These are phyloP conservation scores for Suhomyces faveliae DNA, from an alignment of 805 yeast genomes.

Conservation along the genomic window DNA sequence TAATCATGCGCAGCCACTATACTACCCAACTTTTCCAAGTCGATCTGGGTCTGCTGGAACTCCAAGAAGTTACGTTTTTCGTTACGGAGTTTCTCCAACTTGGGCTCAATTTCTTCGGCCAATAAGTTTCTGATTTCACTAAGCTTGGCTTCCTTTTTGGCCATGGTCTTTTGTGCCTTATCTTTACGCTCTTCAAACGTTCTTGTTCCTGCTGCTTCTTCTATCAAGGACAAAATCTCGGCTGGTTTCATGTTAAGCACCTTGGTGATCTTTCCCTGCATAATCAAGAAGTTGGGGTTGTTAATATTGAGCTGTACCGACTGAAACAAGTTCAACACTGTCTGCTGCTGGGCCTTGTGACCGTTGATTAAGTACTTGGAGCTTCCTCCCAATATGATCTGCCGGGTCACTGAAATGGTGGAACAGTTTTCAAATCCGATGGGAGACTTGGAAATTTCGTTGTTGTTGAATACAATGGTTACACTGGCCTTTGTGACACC, in stretches of 20 bases:
- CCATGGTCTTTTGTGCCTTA: slow-evolving; percentile 88
- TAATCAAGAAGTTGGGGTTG: slow-evolving; percentile 93
- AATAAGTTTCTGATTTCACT: slow-evolving; percentile 71
- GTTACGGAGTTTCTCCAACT: slow-evolving; percentile 71
- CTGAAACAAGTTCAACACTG: slow-evolving; percentile 86
- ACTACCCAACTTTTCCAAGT: slow-evolving; percentile 70
- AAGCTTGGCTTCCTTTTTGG: slow-evolving; percentile 83
- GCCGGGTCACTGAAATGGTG: slow-evolving; percentile 88
- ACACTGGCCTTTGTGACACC: slow-evolving; percentile 97
- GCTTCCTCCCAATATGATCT: slow-evolving; percentile 85
- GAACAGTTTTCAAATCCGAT: slow-evolving; percentile 78
- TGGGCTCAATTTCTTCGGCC: slow-evolving; percentile 89
- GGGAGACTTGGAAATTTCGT: slow-evolving; percentile 74
- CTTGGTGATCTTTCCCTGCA: slow-evolving; percentile 98
- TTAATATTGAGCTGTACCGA: slow-evolving; percentile 94
- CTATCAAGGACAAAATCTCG: slow-evolving; percentile 86
- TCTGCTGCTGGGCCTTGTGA: slow-evolving; percentile 92
- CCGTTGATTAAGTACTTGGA: slow-evolving; percentile 93
- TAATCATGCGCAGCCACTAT: slow-evolving; percentile 80
- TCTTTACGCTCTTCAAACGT: slow-evolving; percentile 93
- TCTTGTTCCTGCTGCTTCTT: slow-evolving; percentile 97
- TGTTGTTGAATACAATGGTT: slow-evolving; percentile 90
- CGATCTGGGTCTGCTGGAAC: slow-evolving; percentile 79
- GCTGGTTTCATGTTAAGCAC: slow-evolving; percentile 94
- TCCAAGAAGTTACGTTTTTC: slow-evolving; percentile 84